These are phyloP conservation scores for Ascobolus immersus DNA, from an alignment of 495 filamentous ascomycete species.

Conservation along the genomic window DNA sequence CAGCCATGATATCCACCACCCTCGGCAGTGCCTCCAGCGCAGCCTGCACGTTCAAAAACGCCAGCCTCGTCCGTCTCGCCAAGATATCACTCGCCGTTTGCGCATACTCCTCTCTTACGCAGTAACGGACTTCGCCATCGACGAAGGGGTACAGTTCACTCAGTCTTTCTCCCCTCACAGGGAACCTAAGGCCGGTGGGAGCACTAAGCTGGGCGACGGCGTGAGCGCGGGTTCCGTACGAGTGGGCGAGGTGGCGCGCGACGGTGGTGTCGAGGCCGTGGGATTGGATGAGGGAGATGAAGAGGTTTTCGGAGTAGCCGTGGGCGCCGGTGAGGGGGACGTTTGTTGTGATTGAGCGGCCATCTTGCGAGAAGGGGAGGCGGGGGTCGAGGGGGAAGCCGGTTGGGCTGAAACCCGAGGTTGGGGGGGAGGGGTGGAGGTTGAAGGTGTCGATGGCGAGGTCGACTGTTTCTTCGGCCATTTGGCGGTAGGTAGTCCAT, in stretches of 20 bases:
- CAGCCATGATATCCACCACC: slow-evolving; percentile 80
- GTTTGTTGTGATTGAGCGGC: slow-evolving; percentile 60
- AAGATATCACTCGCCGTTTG: slow-evolving; percentile 84
- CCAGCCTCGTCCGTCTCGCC: slow-evolving; percentile 62
- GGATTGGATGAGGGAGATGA: slow-evolving; percentile 96
- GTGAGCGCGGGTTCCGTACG: slow-evolving; percentile 92
- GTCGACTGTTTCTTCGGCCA: slow-evolving; percentile 94
- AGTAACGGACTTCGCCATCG: slow-evolving; percentile 88
- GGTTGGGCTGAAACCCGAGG: neutral
- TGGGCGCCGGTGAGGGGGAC: slow-evolving; percentile 90
- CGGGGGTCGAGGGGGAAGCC: slow-evolving; percentile 32
- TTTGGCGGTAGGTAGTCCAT: slow-evolving; percentile 97
- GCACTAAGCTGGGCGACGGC: slow-evolving; percentile 65
- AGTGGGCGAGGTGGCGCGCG: slow-evolving; percentile 64
- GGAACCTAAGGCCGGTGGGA: slow-evolving; percentile 64
- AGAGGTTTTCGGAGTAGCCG: slow-evolving; percentile 81
- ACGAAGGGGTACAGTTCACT: slow-evolving; percentile 72
- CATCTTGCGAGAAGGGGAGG: slow-evolving; percentile 60
- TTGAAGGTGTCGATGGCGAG: slow-evolving; percentile 56
- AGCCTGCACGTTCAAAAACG: slow-evolving; percentile 88
- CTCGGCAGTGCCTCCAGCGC: slow-evolving; percentile 69
- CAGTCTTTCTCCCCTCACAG: slow-evolving; percentile 63
- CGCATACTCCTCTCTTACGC: slow-evolving; percentile 72
- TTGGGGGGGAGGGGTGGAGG: slow-evolving; percentile 30
- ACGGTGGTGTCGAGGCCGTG: slow-evolving; percentile 91